Evolutionary conservation across 306 rosid species (phyloP), one percentile per base, ranked within the genome.

Genomic region (Malus fusca): DNA sequence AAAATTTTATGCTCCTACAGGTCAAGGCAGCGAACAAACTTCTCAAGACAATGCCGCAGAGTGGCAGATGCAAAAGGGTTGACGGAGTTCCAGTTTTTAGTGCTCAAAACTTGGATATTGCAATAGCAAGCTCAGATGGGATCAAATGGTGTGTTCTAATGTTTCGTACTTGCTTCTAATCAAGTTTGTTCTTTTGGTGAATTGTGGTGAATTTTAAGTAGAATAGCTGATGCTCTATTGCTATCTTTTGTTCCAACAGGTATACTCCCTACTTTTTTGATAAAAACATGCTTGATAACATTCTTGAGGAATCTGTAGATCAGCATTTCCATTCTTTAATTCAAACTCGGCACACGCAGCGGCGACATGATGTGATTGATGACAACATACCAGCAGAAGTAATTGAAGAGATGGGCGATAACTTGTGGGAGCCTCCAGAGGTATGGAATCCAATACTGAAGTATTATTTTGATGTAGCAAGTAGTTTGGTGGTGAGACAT

Each of bases 281-380:
- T 85, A 96, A 96, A 85, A 83, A 80, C 80, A 88, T 89, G 91
- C 98, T 96, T 59, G 99, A 96, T 86, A 88, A 92, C 86, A 92
- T 92, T 86, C 99, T 96, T 79, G 98, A 96, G 88, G 98, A 92
- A 78, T 94, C 99, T 66, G 98, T 92, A 69, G 99, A 96, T 85
- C 98, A 90, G 79, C 98, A 92, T 83, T 96, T 96, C 90, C 90
- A 92, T 79, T 76, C 90, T 72, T 83, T 96, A 86, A 90, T 96
- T 80, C 96, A 90, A 87, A 90, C 99, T 78, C 97, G 99, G 81
- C 92, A 90, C 82, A 75, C 89, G 87, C 98, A 96, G 78, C 96
- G 98, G 63, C 91, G 91, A 28, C 81, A 90, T 58, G 98, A 96
- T 84, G 92, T 90, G 70, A 77, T 89, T 78, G 99, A 96, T 90